A percentile compares a stretch with the other conserved stretches of the same genome.
Evolutionary conservation across 2,329 filamentous ascomycete species (phyloP).

Genomic region (Alternaria metachromatica): DNA sequence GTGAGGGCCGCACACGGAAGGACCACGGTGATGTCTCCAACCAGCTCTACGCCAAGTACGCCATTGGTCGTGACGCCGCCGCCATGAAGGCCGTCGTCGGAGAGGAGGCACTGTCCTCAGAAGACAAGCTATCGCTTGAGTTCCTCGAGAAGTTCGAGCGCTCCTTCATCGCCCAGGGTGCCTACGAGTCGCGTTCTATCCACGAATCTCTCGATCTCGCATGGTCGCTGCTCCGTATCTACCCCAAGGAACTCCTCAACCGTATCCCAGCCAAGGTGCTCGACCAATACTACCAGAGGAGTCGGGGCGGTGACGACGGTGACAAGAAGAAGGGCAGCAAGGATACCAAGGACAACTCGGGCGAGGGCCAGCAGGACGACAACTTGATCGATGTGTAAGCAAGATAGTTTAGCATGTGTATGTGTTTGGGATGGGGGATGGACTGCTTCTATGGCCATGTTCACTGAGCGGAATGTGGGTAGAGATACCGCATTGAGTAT

Average conservation of each 20-base stretch:
- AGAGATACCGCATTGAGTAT: slow-evolving; percentile 28
- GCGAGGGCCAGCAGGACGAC: slow-evolving; percentile 43
- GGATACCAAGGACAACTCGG: slow-evolving; percentile 54
- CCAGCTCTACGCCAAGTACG: slow-evolving; percentile 99
- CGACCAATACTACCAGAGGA: slow-evolving; percentile 59
- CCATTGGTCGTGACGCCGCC: slow-evolving; percentile 96
- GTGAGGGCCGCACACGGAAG: slow-evolving; percentile 93
- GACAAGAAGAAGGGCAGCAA: slow-evolving; percentile 48
- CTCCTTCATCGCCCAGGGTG: slow-evolving; percentile 88
- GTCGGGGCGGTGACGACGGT: slow-evolving; percentile 43
- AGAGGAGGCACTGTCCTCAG: slow-evolving; percentile 92
- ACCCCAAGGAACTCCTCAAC: slow-evolving; percentile 97
- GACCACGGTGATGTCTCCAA: slow-evolving; percentile 99
- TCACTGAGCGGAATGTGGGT: slow-evolving; percentile 22
- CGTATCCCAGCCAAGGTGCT: slow-evolving; percentile 67
- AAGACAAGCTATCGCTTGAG: slow-evolving; percentile 97
- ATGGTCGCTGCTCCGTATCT: slow-evolving; percentile 95
- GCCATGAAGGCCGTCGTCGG: slow-evolving; percentile 99
- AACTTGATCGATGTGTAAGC: slow-evolving; percentile 50
- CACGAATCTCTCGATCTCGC: slow-evolving; percentile 94
- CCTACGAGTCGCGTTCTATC: slow-evolving; percentile 91
- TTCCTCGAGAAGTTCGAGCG: slow-evolving; percentile 99
- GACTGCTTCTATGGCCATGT: slow-evolving; percentile 9
- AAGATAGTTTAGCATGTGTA: slow-evolving; percentile 2
- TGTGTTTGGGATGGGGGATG: slow-evolving; percentile 6